Evolutionary conservation across 2,329 filamentous ascomycete species (phyloP).

Genomic region (Amauroascus verrucosus): DNA sequence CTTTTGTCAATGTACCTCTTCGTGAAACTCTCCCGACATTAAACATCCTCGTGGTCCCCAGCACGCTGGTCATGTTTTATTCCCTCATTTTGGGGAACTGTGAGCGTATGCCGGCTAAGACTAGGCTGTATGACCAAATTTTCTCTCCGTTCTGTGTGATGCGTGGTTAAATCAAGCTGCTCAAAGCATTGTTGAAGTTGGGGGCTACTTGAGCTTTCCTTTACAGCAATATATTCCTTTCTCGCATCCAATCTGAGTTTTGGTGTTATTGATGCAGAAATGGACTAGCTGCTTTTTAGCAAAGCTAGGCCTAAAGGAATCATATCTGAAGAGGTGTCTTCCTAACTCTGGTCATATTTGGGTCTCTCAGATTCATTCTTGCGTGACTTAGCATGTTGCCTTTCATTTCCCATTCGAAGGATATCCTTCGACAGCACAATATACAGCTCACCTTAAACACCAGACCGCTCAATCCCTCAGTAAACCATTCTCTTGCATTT

Average conservation of each 20-base stretch:
- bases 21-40: constrained; percentile 8
- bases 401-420: not conserved
- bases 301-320: constrained; percentile 7
- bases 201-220: not conserved
- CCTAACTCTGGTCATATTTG: constrained; percentile 9
- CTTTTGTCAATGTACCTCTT: constrained; percentile 3
- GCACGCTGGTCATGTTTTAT: constrained; percentile 10
- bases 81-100: constrained; percentile 2
- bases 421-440: not conserved
- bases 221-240: constrained; percentile 1
- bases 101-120: constrained; percentile 8
- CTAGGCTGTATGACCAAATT: constrained; percentile 9
- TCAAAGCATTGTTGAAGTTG: constrained; percentile 2
- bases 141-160: constrained; percentile 12
- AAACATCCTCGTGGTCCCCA: constrained; percentile 10
- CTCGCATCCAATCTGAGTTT: not conserved
- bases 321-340: not conserved
- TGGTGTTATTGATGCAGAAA: constrained; percentile 11
- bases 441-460: constrained; percentile 4
- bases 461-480: constrained; percentile 8
- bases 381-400: not conserved
- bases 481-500: constrained; percentile 9
- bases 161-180: constrained; percentile 8
- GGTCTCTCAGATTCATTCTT: constrained; percentile 4
- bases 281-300: constrained; percentile 8